Base-by-base conservation (phyloP, 345 rosid genomes). In the Mangifera indica region DNA sequence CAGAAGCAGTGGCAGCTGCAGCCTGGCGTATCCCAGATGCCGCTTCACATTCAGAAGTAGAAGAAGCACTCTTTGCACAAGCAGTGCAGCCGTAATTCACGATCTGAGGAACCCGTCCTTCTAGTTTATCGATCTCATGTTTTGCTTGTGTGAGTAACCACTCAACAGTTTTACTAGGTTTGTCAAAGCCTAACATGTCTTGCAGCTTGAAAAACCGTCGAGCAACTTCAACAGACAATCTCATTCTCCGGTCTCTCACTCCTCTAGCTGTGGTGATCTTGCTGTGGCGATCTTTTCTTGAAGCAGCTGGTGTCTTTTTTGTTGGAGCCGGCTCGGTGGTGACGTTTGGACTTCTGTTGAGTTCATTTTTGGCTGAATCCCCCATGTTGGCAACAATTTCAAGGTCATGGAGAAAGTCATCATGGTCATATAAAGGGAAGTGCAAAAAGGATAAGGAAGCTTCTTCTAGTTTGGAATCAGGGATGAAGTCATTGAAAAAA, bases 201-300 rank as follows among this genome's bases (percentile, higher is more conserved):
- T 93, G 98, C 61, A 93, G 78, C 55, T 89, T 87, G 24, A 91
- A 93, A 74, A 93, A 89, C 55, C 84, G 77, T 10, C 79, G 78
- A 13, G 98, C 98, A 21, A 89, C 91, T 29, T 88, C 88, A 15
- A 88, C 78, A 5, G 98, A 93, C 73, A 93, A 73, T 78, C 98
- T 87, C 91, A 93, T 89, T 64, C 98, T 80, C 77, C 98, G 84
- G 44, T 93, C 97, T 73, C 98, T 78, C 4, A 84, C 86, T 22
- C 98, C 98, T 34, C 81, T 87, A 13, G 93, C 95, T 0, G 98
- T 93, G 69, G 77, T 68, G 63, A 93, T 91, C 85, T 93, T 93
- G 84, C 98, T 93, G 75, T 93, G 97, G 57, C 95, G 83, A 67
- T 91, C 98, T 60, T 76, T 86, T 78, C 86, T 91, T 29, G 81